Percentiles rank a stretch among this genome's conserved stretches.
These are phyloP conservation scores for Sideroxylon spinosum DNA, from an alignment of 179 eudicot genomes.

Conservation along the genomic window DNA sequence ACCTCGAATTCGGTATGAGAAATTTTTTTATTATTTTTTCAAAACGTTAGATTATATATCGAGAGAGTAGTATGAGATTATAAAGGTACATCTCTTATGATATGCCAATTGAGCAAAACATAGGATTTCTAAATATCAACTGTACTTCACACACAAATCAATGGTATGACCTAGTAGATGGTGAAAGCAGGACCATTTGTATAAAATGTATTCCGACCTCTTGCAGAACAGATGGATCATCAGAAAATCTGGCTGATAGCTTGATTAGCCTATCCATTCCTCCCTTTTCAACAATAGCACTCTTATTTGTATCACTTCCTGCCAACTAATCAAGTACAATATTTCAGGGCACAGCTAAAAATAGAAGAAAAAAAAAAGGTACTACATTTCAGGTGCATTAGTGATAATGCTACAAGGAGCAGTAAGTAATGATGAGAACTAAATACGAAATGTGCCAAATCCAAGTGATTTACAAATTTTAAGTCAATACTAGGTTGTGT, in stretches of 20 bases:
- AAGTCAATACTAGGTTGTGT: background rate
- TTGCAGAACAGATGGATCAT: constrained; percentile 82
- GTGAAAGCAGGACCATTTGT: background rate
- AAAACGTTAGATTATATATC: too few species aligned
- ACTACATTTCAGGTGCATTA: background rate
- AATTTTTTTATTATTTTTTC: too few species aligned
- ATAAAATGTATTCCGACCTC: constrained; percentile 47
- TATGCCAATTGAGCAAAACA: background rate
- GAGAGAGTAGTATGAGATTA: too few species aligned
- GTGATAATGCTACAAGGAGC: constrained; percentile 9
- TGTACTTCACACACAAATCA: background rate
- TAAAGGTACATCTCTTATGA: background rate
- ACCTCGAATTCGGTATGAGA: too few species aligned
- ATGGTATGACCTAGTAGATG: background rate
- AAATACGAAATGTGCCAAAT: background rate
- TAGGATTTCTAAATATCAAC: background rate
- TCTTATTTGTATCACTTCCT: constrained; percentile 89
- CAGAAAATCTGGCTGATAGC: constrained; percentile 62
- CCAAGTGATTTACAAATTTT: background rate
- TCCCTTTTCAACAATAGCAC: constrained; percentile 67
- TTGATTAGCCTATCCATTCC: constrained; percentile 77
- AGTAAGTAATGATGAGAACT: background rate
- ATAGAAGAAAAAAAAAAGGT: background rate
- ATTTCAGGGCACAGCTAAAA: constrained; percentile 8
- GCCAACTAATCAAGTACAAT: constrained; percentile 58